Evolutionary conservation across 192 early-diverging fungal genomes (phyloP).

Genomic region (Coemansia sp.): DNA sequence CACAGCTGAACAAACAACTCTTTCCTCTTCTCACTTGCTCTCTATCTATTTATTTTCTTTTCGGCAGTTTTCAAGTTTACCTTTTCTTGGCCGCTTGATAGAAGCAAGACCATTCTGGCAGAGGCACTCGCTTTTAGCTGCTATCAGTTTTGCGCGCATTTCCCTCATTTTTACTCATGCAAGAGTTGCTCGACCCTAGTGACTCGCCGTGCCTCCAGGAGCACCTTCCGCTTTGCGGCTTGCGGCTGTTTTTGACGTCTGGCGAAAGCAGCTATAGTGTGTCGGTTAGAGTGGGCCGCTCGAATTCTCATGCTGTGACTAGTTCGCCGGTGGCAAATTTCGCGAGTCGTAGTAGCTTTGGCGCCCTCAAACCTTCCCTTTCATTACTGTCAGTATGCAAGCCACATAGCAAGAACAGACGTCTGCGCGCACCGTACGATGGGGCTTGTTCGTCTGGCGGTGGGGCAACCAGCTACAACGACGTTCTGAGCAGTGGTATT

Average conservation of each 20-base stretch:
- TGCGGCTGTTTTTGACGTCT: neutral
- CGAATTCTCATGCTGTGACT: neutral
- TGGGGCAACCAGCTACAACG: neutral
- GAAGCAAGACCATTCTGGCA: neutral
- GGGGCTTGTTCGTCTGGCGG: neutral
- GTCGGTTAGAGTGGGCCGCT: neutral
- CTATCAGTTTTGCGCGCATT: neutral
- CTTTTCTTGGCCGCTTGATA: neutral
- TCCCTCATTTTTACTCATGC: neutral
- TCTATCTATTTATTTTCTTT: neutral
- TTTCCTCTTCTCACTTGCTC: neutral
- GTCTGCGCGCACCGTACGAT: neutral
- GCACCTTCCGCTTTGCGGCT: neutral
- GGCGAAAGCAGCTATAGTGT: neutral
- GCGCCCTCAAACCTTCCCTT: neutral
- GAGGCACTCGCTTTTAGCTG: neutral
- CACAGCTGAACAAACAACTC: neutral
- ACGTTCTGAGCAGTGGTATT: neutral
- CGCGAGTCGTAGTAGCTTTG: neutral
- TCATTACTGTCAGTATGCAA: neutral
- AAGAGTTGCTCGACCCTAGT: neutral
- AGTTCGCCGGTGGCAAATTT: neutral
- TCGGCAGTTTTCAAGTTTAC: neutral
- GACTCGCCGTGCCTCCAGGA: neutral
- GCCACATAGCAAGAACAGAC: neutral